These are phyloP conservation scores for Paradendryphiella salina DNA, from an alignment of 2,329 filamentous ascomycete genomes.

Conservation along the genomic window DNA sequence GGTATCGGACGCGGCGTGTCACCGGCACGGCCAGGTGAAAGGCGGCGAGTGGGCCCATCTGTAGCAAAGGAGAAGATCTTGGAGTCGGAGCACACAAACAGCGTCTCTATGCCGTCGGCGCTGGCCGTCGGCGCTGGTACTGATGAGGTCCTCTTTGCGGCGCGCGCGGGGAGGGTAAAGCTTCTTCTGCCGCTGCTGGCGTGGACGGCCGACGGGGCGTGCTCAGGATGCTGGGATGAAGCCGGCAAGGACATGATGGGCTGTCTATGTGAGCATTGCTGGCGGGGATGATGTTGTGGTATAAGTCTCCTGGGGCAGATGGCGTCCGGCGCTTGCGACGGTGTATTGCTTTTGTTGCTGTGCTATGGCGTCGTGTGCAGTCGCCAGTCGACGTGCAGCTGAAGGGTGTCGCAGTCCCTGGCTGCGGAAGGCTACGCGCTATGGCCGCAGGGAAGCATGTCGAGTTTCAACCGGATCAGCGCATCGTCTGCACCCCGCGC, in stretches of 20 bases:
- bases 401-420: slow-evolving; percentile 13
- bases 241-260: slow-evolving; percentile 40
- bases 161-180: slow-evolving; percentile 54
- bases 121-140: slow-evolving; percentile 44
- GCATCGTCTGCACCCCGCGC: slow-evolving; percentile 8
- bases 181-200: slow-evolving; percentile 47
- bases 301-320: neutral
- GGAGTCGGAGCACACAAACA: slow-evolving; percentile 73
- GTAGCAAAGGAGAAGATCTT: slow-evolving; percentile 70
- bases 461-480: slow-evolving; percentile 18
- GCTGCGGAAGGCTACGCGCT: slow-evolving; percentile 16
- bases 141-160: slow-evolving; percentile 37
- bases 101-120: slow-evolving; percentile 62
- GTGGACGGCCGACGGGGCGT: slow-evolving; percentile 28
- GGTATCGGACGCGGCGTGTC: slow-evolving; percentile 62
- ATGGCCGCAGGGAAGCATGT: slow-evolving; percentile 2
- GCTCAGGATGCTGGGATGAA: slow-evolving; percentile 32
- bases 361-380: neutral
- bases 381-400: slow-evolving; percentile 8
- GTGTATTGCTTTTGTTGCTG: neutral
- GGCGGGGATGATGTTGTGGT: neutral
- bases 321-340: slow-evolving; percentile 9
- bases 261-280: slow-evolving; percentile 35
- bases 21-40: slow-evolving; percentile 40
- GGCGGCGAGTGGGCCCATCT: slow-evolving; percentile 35